These are phyloP conservation scores for Saxispiralis lemnorum DNA, from an alignment of 495 filamentous ascomycete species.

Conservation along the genomic window DNA sequence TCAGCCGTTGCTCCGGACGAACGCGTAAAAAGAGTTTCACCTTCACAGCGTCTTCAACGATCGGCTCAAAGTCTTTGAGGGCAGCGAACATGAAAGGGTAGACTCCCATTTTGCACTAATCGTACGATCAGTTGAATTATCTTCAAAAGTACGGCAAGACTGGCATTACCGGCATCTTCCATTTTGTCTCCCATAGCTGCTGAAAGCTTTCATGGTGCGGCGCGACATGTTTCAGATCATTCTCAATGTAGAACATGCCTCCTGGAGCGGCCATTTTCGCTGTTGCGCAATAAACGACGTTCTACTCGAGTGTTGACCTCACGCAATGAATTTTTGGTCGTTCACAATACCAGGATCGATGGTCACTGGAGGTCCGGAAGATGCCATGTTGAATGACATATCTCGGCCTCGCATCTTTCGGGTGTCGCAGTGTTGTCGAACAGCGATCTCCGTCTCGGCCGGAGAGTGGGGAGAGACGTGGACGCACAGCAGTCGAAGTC, in stretches of 20 bases:
- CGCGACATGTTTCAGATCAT: conserved; percentile 26
- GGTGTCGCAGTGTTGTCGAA: too few relatives aligned
- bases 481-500: too few relatives aligned
- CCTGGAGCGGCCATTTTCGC: conserved; percentile 13
- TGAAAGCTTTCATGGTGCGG: conserved; percentile 49
- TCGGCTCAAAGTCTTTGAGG: conserved; percentile 53
- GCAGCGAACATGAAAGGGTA: conserved; percentile 67
- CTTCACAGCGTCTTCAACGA: conserved; percentile 45
- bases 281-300: background rate
- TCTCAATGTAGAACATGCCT: conserved; percentile 21
- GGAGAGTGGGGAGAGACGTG: too few relatives aligned
- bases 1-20: too few relatives aligned
- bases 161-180: conserved; percentile 45
- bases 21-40: conserved; percentile 18
- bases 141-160: background rate
- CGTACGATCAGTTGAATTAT: background rate
- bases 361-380: too few relatives aligned
- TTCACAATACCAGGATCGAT: too few relatives aligned
- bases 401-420: too few relatives aligned
- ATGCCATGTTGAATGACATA: too few relatives aligned
- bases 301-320: too few relatives aligned
- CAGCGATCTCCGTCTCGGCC: too few relatives aligned
- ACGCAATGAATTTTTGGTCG: too few relatives aligned
- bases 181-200: conserved; percentile 66
- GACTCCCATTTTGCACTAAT: conserved; percentile 41